A percentile compares a stretch with the other conserved stretches of the same genome.
Conservation (phyloP, 2,329 filamentous ascomycete genomes). For the Chrysosporium queenslandicum region DNA sequence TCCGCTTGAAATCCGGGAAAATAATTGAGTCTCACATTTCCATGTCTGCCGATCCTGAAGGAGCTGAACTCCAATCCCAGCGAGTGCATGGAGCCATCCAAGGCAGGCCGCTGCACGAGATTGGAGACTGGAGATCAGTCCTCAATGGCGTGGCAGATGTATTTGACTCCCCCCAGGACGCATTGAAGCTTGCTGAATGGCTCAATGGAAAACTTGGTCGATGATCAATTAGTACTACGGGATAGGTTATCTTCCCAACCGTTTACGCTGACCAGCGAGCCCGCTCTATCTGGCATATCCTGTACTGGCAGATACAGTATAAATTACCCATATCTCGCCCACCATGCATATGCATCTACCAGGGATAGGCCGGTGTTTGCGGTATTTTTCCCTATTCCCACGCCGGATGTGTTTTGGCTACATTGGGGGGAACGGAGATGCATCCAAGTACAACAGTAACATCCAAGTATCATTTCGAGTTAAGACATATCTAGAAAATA, state of each 20-base stretch:
- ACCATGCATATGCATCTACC: conserved; percentile 6
- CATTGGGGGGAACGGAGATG: neutral
- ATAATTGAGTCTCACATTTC: conserved; percentile 35
- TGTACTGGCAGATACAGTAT: neutral
- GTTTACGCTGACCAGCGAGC: neutral
- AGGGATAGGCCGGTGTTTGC: neutral
- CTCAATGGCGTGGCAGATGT: conserved; percentile 12
- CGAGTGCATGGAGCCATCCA: conserved; percentile 27
- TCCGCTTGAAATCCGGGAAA: conserved; percentile 33
- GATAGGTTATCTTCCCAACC: neutral
- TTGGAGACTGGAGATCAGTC: conserved; percentile 31
- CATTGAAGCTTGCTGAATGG: conserved; percentile 18
- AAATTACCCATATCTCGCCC: neutral
- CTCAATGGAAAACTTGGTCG: conserved; percentile 20
- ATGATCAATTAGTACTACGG: neutral
- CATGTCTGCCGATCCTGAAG: conserved; percentile 26
- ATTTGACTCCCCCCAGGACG: conserved; percentile 10
- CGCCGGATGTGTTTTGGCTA: neutral
- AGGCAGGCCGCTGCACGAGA: conserved; percentile 42
- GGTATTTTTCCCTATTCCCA: neutral
- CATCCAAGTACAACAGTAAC: neutral
- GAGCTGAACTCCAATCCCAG: conserved; percentile 28
- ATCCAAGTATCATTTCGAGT: neutral
- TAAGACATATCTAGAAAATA: conserved; percentile 1
- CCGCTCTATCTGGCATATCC: neutral